These are phyloP conservation scores for Aspergillus intermedius DNA, from an alignment of 2,329 filamentous ascomycete genomes.

Conservation along the genomic window DNA sequence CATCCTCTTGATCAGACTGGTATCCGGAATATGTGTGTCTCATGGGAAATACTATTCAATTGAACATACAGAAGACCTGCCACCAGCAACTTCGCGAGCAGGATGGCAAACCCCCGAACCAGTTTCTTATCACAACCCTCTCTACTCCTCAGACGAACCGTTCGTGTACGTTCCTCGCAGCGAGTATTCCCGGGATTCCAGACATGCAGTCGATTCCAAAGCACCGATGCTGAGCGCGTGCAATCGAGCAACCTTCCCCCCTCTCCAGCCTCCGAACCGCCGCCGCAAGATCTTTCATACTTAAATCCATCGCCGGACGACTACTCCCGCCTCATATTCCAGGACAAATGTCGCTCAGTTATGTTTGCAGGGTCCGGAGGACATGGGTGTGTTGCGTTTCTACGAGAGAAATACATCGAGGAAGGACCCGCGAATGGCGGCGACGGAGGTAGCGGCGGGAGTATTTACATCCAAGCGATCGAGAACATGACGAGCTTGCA, in stretches of 20 bases:
- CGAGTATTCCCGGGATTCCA: slow-evolving; percentile 5
- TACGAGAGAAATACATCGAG: slow-evolving; percentile 81
- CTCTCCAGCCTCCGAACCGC: slow-evolving; percentile 9
- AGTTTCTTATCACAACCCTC: slow-evolving; percentile 10
- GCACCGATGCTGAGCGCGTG: slow-evolving; percentile 9
- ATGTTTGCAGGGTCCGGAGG: slow-evolving; percentile 76
- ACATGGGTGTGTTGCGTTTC: slow-evolving; percentile 88
- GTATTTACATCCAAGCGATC: slow-evolving; percentile 88
- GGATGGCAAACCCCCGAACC: slow-evolving; percentile 17
- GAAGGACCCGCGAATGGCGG: slow-evolving; percentile 92
- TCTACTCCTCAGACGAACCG: slow-evolving; percentile 12
- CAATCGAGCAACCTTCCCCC: slow-evolving; percentile 6
- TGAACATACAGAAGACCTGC: not conserved
- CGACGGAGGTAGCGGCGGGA: slow-evolving; percentile 86
- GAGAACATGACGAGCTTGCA: slow-evolving; percentile 87
- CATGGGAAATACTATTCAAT: slow-evolving; percentile 6
- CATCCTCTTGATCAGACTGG: not conserved
- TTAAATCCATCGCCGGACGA: slow-evolving; percentile 79
- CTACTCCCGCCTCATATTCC: slow-evolving; percentile 75
- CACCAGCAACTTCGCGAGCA: slow-evolving; percentile 1
- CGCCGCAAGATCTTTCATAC: slow-evolving; percentile 41
- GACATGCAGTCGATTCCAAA: slow-evolving; percentile 17
- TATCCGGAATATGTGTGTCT: not conserved
- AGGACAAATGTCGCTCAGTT: slow-evolving; percentile 74
- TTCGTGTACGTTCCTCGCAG: slow-evolving; percentile 8